These are phyloP conservation scores for Backusella macrospora DNA, from an alignment of 192 early-diverging fungal genomes.

Conservation along the genomic window DNA sequence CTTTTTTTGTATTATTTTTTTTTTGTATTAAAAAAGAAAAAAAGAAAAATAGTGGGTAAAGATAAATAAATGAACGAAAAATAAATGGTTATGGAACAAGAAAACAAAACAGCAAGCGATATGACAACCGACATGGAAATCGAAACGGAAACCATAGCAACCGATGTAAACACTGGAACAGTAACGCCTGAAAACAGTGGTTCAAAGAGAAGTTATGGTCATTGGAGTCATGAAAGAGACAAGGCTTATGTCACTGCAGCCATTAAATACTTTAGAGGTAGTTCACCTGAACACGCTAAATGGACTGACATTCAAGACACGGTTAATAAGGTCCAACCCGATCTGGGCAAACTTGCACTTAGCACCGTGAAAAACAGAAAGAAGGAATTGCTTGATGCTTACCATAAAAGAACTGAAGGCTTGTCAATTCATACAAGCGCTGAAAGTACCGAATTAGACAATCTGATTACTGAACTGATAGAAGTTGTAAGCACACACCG, in stretches of 20 bases:
- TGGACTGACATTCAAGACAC: constrained; percentile 15
- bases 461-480: not conserved
- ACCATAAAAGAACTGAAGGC: not conserved
- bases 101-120: not conserved
- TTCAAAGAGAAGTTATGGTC: not conserved
- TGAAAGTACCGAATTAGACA: not conserved
- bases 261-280: not conserved
- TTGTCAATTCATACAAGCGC: constrained; percentile 11
- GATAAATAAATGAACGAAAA: not conserved
- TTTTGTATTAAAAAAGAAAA: not conserved
- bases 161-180: not conserved
- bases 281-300: not conserved
- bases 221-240: constrained; percentile 10
- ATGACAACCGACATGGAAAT: too few relatives aligned
- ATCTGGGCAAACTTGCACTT: not conserved
- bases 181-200: not conserved
- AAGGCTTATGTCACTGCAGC: not conserved
- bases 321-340: not conserved
- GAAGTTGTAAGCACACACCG: not conserved
- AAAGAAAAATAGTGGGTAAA: not conserved
- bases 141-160: too few relatives aligned
- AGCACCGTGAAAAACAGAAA: constrained; percentile 17
- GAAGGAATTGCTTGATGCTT: not conserved
- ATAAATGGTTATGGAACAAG: not conserved
- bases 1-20: not conserved